phyloP scores from a whole-genome alignment of 805 yeast species.

The Pichia ethanolica region DNA sequence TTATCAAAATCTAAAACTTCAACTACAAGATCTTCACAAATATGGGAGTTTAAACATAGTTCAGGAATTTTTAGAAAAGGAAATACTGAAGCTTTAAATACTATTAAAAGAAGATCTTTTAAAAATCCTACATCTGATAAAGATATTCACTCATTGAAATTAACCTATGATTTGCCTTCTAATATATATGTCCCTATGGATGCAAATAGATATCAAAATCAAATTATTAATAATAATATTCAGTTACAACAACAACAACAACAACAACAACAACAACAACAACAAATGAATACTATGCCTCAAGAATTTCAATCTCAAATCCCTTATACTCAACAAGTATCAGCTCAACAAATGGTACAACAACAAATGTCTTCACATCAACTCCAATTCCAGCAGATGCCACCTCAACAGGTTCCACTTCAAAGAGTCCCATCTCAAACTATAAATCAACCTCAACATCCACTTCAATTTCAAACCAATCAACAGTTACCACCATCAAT shows the following conservation, averaged over 20 bases:
- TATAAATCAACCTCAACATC: too few relatives aligned
- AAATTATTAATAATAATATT: not conserved
- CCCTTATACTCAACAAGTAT: not conserved
- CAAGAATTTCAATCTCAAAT: not conserved
- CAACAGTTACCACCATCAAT: not conserved
- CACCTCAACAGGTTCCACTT: too few relatives aligned
- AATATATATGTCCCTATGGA: not conserved
- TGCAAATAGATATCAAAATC: not conserved
- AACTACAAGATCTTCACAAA: not conserved
- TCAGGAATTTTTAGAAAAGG: conserved; percentile 76
- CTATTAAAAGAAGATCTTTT: conserved; percentile 69
- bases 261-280: conserved; percentile 7
- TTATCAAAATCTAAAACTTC: too few relatives aligned
- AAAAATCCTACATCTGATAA: conserved; percentile 24
- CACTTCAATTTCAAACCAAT: too few relatives aligned
- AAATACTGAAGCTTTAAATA: conserved; percentile 61
- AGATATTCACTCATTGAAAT: conserved; percentile 23
- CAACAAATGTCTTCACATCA: too few relatives aligned
- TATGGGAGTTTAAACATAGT: conserved; percentile 88
- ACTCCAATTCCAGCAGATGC: too few relatives aligned
- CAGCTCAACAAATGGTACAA: not conserved
- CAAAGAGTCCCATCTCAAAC: too few relatives aligned
- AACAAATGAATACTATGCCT: not conserved
- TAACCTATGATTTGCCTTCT: conserved; percentile 8
- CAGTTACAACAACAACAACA: conserved; percentile 4